Evolutionary conservation across 2,329 filamentous ascomycete species (phyloP).

Genomic region (Epichloe uncinata): DNA sequence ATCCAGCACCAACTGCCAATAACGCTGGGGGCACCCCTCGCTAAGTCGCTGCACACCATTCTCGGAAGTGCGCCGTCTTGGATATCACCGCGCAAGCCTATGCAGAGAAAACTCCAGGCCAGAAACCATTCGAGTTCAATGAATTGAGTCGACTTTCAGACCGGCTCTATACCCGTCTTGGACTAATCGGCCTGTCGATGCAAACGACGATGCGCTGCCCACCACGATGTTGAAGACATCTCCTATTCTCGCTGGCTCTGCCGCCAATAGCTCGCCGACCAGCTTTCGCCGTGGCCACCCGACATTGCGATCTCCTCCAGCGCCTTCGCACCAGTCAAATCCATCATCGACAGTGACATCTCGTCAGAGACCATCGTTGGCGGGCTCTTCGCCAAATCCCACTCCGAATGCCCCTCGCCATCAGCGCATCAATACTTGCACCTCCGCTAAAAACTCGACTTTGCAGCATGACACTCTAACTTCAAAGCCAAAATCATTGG

Average conservation of each 20-base stretch:
- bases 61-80: not conserved
- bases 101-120: not conserved
- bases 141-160: not conserved
- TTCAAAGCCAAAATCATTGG: not conserved
- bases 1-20: not conserved
- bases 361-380: constrained; percentile 7
- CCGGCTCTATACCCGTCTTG: not conserved
- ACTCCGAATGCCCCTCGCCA: constrained; percentile 11
- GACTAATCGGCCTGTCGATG: not conserved
- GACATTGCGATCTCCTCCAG: constrained; percentile 12
- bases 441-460: not conserved
- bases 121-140: constrained; percentile 1
- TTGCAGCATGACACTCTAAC: not conserved
- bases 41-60: not conserved
- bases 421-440: constrained; percentile 8
- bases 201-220: constrained; percentile 31
- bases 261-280: constrained; percentile 39
- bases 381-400: constrained; percentile 7
- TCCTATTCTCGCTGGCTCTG: constrained; percentile 31
- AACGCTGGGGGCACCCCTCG: not conserved
- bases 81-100: not conserved
- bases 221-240: constrained; percentile 49
- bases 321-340: constrained; percentile 14
- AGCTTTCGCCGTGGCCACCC: constrained; percentile 25
- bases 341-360: constrained; percentile 6